Evolutionary conservation across 176 grass and related monocot genomes (phyloP).

Genomic region (Carex parvula): DNA sequence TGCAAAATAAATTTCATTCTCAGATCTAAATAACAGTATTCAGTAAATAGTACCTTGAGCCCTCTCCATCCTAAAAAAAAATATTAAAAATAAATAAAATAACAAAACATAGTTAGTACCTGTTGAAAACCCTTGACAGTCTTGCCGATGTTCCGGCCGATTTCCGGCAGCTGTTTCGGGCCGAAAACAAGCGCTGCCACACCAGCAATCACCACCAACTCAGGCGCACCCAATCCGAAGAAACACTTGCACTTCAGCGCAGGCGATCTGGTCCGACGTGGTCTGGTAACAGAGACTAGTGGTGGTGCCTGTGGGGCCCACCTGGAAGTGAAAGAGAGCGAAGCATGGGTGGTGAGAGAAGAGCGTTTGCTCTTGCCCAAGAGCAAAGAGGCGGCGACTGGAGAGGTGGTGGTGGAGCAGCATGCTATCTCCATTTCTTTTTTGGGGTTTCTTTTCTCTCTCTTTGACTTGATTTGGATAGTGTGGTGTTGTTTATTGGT

Average conservation of each 20-base stretch:
- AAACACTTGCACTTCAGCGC: constrained; percentile 69
- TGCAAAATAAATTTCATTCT: not conserved
- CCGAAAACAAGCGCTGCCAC: constrained; percentile 86
- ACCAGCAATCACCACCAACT: constrained; percentile 85
- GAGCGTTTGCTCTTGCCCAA: not conserved
- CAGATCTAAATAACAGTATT: not conserved
- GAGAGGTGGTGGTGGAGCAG: constrained; percentile 4
- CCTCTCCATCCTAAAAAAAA: not conserved
- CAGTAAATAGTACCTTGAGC: not conserved
- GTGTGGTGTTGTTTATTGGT: not conserved
- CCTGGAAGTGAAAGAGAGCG: constrained; percentile 19
- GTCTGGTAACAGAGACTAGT: constrained; percentile 9
- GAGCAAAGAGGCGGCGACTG: not conserved
- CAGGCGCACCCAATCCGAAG: constrained; percentile 76
- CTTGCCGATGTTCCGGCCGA: constrained; percentile 82
- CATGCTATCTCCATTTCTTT: constrained; percentile 22
- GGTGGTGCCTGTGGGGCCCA: not conserved
- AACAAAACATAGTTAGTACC: constrained; percentile 18
- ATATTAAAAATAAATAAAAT: not conserved
- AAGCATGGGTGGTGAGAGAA: constrained; percentile 26
- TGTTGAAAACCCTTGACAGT: constrained; percentile 95
- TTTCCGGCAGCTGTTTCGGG: constrained; percentile 84
- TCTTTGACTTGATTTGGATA: not conserved
- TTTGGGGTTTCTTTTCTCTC: not conserved
- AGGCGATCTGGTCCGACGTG: constrained; percentile 32